These are phyloP conservation scores for Nemania bipapillata DNA, from an alignment of 2,329 filamentous ascomycete species.

Conservation along the genomic window DNA sequence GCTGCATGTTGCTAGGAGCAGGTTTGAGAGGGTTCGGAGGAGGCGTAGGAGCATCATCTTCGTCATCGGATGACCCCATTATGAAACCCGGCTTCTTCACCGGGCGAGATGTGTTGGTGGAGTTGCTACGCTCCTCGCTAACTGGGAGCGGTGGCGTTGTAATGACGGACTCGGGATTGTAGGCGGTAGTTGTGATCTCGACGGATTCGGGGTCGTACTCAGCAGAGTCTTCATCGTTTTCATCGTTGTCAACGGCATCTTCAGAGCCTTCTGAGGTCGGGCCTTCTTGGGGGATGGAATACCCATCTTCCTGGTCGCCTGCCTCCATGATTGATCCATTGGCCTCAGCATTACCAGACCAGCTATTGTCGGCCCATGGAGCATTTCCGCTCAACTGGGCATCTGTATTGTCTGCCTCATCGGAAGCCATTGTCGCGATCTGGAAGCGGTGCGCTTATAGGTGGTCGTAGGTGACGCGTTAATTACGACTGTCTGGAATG, in stretches of 20 bases:
- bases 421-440: constrained; percentile 46
- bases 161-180: constrained; percentile 64
- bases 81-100: constrained; percentile 70
- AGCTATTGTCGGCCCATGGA: constrained; percentile 62
- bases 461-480: constrained; percentile 11
- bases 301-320: constrained; percentile 66
- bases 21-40: constrained; percentile 41
- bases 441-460: not conserved
- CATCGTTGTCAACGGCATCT: constrained; percentile 61
- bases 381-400: constrained; percentile 42
- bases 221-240: constrained; percentile 64
- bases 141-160: constrained; percentile 45
- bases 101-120: constrained; percentile 53
- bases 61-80: constrained; percentile 69
- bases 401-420: constrained; percentile 40
- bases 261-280: constrained; percentile 60
- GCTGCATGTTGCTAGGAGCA: constrained; percentile 41
- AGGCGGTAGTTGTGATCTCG: constrained; percentile 53
- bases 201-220: constrained; percentile 69
- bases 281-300: constrained; percentile 57
- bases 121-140: constrained; percentile 48
- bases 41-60: constrained; percentile 56
- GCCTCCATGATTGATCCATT: constrained; percentile 64
- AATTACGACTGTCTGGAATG: constrained; percentile 3
- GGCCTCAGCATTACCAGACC: constrained; percentile 65